phyloP scores from a whole-genome alignment of 1,284 basidiomycete species.

The Boletus calvinii region DNA sequence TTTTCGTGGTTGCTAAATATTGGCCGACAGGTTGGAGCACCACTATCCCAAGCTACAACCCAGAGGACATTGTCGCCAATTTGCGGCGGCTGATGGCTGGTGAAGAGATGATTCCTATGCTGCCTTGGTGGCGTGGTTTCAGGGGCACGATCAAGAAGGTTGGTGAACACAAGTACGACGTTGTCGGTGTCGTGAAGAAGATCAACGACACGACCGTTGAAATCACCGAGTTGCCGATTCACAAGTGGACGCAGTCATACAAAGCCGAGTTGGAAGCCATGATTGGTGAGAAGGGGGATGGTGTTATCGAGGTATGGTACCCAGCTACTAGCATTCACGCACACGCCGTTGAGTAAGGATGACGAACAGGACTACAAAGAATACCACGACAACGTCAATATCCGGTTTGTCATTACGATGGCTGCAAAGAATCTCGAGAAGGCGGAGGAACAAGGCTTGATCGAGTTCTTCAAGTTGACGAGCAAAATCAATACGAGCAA shows the following conservation, averaged over 20 bases:
- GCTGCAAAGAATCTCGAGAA: slow-evolving; percentile 79
- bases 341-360: neutral
- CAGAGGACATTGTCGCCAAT: slow-evolving; percentile 87
- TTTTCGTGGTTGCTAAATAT: slow-evolving; percentile 3
- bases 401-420: slow-evolving; percentile 90
- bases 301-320: slow-evolving; percentile 56
- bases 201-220: slow-evolving; percentile 87
- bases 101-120: slow-evolving; percentile 84
- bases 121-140: slow-evolving; percentile 98
- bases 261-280: slow-evolving; percentile 88
- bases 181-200: slow-evolving; percentile 76
- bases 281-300: slow-evolving; percentile 71
- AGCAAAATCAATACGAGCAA: slow-evolving; percentile 86
- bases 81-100: slow-evolving; percentile 84
- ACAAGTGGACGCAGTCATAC: slow-evolving; percentile 93
- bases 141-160: slow-evolving; percentile 83
- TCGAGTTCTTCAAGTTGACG: slow-evolving; percentile 91
- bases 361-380: slow-evolving; percentile 85
- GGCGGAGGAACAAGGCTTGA: slow-evolving; percentile 85
- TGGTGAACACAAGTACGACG: slow-evolving; percentile 86
- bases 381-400: slow-evolving; percentile 90
- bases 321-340: neutral
- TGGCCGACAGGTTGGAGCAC: slow-evolving; percentile 87
- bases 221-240: slow-evolving; percentile 94
- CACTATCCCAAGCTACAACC: slow-evolving; percentile 91